phyloP scores from a whole-genome alignment of 2,329 filamentous ascomycete species.

The Bipolaris victoriae region DNA sequence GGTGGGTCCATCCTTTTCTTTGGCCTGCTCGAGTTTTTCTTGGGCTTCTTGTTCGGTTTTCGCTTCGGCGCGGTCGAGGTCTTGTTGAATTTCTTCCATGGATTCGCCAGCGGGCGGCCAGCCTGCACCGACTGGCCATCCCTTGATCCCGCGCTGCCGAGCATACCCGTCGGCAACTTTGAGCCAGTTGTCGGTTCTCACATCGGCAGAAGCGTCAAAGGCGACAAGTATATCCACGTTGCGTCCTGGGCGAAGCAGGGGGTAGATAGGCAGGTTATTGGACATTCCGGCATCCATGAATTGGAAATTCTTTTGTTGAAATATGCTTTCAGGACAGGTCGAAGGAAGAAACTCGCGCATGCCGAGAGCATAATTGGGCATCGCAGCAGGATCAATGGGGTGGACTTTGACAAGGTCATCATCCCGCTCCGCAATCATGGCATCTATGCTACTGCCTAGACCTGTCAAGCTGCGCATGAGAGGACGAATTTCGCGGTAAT shows the following conservation, averaged over 20 bases:
- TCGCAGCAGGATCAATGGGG: conserved; percentile 86
- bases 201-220: conserved; percentile 93
- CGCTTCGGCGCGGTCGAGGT: conserved; percentile 72
- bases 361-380: conserved; percentile 87
- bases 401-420: conserved; percentile 90
- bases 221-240: conserved; percentile 89
- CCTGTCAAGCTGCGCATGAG: conserved; percentile 76
- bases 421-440: conserved; percentile 80
- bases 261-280: conserved; percentile 96
- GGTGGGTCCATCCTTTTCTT: conserved; percentile 28
- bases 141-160: conserved; percentile 84
- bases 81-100: conserved; percentile 64
- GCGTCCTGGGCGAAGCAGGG: conserved; percentile 83
- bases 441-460: conserved; percentile 73
- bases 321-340: conserved; percentile 79
- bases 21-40: conserved; percentile 67
- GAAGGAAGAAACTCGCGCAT: conserved; percentile 77
- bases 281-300: conserved; percentile 98
- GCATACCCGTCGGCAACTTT: conserved; percentile 93
- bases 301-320: conserved; percentile 67
- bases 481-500: conserved; percentile 92
- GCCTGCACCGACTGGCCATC: conserved; percentile 93
- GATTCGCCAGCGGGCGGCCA: conserved; percentile 75
- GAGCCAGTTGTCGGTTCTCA: conserved; percentile 94
- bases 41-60: conserved; percentile 66